Evolutionary conservation across 2,329 filamentous ascomycete species (phyloP).

Genomic region (Emmonsia crescens): DNA sequence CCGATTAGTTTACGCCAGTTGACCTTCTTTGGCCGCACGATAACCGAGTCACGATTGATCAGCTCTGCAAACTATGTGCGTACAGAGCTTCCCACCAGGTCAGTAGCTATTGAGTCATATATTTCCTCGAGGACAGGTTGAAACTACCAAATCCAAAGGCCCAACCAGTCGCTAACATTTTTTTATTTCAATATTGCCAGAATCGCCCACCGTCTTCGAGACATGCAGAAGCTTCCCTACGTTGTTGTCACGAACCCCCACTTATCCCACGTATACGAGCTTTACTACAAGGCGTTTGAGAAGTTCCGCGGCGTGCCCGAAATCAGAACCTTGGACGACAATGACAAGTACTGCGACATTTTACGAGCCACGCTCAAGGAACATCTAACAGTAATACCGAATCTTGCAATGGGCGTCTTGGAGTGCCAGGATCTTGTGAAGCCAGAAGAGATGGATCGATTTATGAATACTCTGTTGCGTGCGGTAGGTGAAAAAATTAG

Average conservation of each 20-base stretch:
- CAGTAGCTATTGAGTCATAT: constrained; percentile 15
- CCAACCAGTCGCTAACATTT: neutral
- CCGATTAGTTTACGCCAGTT: constrained; percentile 95
- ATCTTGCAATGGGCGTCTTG: constrained; percentile 85
- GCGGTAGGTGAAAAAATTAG: constrained; percentile 49
- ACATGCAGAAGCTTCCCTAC: constrained; percentile 94
- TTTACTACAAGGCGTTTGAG: constrained; percentile 97
- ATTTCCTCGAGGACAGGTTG: neutral
- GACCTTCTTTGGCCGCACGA: constrained; percentile 89
- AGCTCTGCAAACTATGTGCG: constrained; percentile 97
- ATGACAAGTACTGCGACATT: constrained; percentile 72
- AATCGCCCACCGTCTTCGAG: constrained; percentile 84
- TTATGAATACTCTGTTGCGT: constrained; percentile 88
- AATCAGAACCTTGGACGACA: constrained; percentile 76
- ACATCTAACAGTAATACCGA: constrained; percentile 87
- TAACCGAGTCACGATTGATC: constrained; percentile 80
- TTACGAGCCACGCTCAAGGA: constrained; percentile 71
- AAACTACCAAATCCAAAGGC: neutral
- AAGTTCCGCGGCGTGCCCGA: constrained; percentile 73
- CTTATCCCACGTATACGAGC: constrained; percentile 87
- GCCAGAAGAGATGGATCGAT: constrained; percentile 70
- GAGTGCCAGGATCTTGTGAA: constrained; percentile 79
- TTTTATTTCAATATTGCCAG: constrained; percentile 33
- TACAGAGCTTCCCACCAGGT: constrained; percentile 81
- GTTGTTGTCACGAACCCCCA: constrained; percentile 93